phyloP scores from a whole-genome alignment of 495 filamentous ascomycete genomes.

The Bryoglossum gracile region DNA sequence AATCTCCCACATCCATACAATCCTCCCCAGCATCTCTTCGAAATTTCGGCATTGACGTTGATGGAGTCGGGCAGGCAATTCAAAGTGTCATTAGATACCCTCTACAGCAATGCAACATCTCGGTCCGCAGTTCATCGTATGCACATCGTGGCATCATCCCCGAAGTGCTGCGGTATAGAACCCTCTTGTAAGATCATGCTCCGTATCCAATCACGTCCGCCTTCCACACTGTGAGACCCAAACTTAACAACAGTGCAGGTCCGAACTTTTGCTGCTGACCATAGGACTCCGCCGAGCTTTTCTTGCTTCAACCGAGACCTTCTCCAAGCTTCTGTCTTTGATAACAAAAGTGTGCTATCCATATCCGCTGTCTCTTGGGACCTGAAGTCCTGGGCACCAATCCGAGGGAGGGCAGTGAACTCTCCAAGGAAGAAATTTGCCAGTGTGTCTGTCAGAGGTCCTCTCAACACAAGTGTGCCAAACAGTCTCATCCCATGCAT shows the following conservation, averaged over 20 bases:
- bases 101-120: neutral
- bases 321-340: conserved; percentile 37
- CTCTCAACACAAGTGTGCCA: conserved; percentile 77
- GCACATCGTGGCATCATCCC: conserved; percentile 46
- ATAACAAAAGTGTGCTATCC: conserved; percentile 31
- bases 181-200: conserved; percentile 45
- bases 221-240: conserved; percentile 45
- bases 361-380: conserved; percentile 35
- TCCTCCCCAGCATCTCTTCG: too few species aligned
- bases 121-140: conserved; percentile 22
- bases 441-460: conserved; percentile 58
- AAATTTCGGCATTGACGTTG: too few species aligned
- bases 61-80: too few species aligned
- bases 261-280: conserved; percentile 78
- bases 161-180: conserved; percentile 39
- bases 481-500: conserved; percentile 64
- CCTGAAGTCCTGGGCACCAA: conserved; percentile 77
- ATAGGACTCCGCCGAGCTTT: conserved; percentile 55
- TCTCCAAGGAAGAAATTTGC: conserved; percentile 65
- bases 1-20: too few species aligned
- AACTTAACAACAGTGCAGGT: conserved; percentile 90
- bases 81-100: too few species aligned
- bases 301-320: conserved; percentile 41
- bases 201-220: conserved; percentile 42
- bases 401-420: conserved; percentile 67